Conservation (phyloP, 306 rosid species). For the Vigna trinervia region DNA sequence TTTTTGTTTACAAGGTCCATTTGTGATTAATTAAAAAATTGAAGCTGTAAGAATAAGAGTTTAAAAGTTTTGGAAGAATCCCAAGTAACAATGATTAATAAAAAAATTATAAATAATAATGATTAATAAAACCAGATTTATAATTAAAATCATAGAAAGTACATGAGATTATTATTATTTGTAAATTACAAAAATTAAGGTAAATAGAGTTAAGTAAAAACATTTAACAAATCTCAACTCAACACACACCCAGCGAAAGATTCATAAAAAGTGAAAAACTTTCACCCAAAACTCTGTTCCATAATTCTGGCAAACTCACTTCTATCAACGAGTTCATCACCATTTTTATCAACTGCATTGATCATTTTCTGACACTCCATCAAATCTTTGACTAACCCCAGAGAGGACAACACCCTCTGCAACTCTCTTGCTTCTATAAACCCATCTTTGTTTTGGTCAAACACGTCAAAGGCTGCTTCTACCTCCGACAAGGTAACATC, state of each 20-base stretch:
- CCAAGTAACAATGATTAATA: no score
- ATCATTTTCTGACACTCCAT: conserved; percentile 29
- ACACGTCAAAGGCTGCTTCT: conserved; percentile 15
- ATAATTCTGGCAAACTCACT: conserved; percentile 47
- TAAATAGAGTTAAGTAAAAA: neutral
- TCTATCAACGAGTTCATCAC: conserved; percentile 5
- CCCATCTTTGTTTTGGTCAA: conserved; percentile 29
- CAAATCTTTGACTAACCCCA: conserved; percentile 18
- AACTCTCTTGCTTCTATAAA: conserved; percentile 21
- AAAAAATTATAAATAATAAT: no score
- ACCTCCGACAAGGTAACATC: neutral
- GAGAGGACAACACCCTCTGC: neutral
- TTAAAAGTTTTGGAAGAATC: no score
- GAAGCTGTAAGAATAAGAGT: no score
- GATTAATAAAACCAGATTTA: neutral
- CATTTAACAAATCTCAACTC: neutral
- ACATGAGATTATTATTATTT: no score
- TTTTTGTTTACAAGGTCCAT: no score
- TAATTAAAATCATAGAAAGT: no score
- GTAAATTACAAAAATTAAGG: neutral
- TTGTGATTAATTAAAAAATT: no score
- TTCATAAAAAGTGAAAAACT: neutral
- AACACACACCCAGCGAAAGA: neutral
- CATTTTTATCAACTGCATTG: conserved; percentile 18
- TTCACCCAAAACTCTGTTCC: conserved; percentile 43